These are phyloP conservation scores for Candida caryicola DNA, from an alignment of 805 yeast genomes.

Conservation along the genomic window DNA sequence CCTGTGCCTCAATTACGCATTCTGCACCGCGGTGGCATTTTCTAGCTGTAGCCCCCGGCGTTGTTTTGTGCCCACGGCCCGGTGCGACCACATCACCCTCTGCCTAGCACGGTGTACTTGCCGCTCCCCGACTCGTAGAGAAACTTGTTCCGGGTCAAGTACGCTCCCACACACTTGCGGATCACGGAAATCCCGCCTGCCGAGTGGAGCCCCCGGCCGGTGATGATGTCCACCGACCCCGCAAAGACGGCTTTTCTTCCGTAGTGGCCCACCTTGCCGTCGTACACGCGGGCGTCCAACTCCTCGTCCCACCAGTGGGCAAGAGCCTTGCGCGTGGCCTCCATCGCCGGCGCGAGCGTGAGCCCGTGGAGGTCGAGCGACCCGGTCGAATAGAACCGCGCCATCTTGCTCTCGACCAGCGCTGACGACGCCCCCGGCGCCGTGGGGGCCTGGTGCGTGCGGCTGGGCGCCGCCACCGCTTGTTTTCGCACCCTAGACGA, in stretches of 20 bases:
- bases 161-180: slow-evolving; percentile 38
- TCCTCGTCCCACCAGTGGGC: slow-evolving; percentile 66
- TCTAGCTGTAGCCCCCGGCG: too few relatives aligned
- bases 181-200: slow-evolving; percentile 53
- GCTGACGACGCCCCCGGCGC: neutral
- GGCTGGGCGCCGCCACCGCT: neutral
- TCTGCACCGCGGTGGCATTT: too few relatives aligned
- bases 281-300: slow-evolving; percentile 33
- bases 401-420: neutral
- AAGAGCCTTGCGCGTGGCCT: slow-evolving; percentile 34
- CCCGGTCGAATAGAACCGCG: neutral
- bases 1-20: too few relatives aligned
- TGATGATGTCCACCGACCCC: slow-evolving; percentile 47
- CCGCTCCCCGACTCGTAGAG: slow-evolving; percentile 48
- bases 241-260: slow-evolving; percentile 40
- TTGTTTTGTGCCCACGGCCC: too few relatives aligned
- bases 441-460: neutral
- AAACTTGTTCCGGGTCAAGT: slow-evolving; percentile 37
- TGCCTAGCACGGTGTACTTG: slow-evolving; percentile 42
- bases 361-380: slow-evolving; percentile 58
- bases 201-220: slow-evolving; percentile 75
- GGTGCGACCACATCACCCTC: too few relatives aligned
- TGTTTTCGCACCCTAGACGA: neutral
- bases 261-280: slow-evolving; percentile 34
- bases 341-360: slow-evolving; percentile 46